Percentiles rank a stretch among this genome's conserved stretches.
phyloP scores from a whole-genome alignment of 768 basidiomycete genomes.

The Leccinum arenicola region DNA sequence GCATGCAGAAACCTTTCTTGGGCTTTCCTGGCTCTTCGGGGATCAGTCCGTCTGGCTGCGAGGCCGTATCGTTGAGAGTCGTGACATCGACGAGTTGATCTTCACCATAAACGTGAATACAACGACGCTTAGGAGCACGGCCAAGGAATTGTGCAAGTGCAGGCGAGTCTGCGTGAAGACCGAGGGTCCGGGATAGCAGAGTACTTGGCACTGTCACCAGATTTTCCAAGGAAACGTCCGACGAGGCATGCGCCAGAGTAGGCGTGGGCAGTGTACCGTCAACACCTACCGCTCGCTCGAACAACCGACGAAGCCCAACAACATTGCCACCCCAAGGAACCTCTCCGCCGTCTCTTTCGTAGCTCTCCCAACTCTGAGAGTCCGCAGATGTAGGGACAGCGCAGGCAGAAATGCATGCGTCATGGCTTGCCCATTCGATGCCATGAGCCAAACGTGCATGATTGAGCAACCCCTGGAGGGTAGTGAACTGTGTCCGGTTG shows the following conservation, averaged over 20 bases:
- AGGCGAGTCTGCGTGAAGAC: constrained; percentile 50
- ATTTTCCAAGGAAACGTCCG: constrained; percentile 6
- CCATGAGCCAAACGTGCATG: constrained; percentile 50
- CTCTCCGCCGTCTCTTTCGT: constrained; percentile 39
- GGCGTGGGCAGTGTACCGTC: constrained; percentile 20
- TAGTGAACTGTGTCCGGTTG: constrained; percentile 46
- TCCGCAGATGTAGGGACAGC: constrained; percentile 36
- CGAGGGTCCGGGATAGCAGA: constrained; percentile 46
- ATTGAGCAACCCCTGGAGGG: constrained; percentile 50
- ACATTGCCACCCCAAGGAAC: constrained; percentile 33
- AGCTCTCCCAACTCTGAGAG: constrained; percentile 32
- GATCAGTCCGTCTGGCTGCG: background rate
- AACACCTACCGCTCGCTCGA: constrained; percentile 49
- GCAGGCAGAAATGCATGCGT: constrained; percentile 47
- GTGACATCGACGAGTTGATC: constrained; percentile 35
- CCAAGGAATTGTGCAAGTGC: constrained; percentile 51
- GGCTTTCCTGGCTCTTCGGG: background rate
- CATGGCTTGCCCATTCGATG: constrained; percentile 48
- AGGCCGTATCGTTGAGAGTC: constrained; percentile 6
- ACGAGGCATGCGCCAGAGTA: background rate
- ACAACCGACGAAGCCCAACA: constrained; percentile 46
- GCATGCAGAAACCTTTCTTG: constrained; percentile 34
- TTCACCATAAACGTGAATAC: constrained; percentile 37
- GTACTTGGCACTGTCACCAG: constrained; percentile 28
- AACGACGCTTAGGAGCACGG: constrained; percentile 39